Percentiles rank a stretch among this genome's conserved stretches.
These are phyloP conservation scores for Naganishia albida DNA, from an alignment of 1,284 basidiomycete species.

Conservation along the genomic window DNA sequence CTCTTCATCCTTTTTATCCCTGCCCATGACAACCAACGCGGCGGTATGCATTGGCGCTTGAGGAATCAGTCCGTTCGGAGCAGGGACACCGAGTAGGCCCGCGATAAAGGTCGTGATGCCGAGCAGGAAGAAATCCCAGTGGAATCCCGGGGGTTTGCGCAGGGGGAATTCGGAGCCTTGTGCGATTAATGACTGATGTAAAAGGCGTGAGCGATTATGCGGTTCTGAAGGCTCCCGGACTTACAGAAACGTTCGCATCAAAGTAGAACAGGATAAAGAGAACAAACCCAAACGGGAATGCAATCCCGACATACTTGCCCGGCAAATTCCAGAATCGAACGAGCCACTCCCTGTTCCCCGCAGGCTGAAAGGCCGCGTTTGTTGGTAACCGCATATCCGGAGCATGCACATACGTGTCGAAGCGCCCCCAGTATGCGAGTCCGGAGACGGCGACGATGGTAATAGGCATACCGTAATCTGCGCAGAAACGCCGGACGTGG, in stretches of 20 bases:
- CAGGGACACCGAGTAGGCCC: conserved; percentile 84
- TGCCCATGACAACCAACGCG: conserved; percentile 75
- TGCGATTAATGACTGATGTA: conserved; percentile 76
- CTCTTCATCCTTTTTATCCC: conserved; percentile 55
- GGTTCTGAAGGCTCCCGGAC: conserved; percentile 41
- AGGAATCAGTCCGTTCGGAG: conserved; percentile 89
- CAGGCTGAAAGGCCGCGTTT: conserved; percentile 69
- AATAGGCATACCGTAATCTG: conserved; percentile 87
- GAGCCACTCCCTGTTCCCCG: conserved; percentile 75
- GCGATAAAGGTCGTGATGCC: conserved; percentile 91
- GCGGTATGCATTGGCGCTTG: conserved; percentile 94
- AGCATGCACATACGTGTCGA: conserved; percentile 60
- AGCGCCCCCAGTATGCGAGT: conserved; percentile 81
- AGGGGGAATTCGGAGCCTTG: conserved; percentile 89
- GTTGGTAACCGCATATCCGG: conserved; percentile 70
- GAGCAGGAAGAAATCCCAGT: conserved; percentile 76
- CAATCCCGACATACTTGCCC: conserved; percentile 81
- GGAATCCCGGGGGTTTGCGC: conserved; percentile 88
- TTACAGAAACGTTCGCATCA: conserved; percentile 54
- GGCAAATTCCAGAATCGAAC: conserved; percentile 89
- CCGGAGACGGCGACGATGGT: conserved; percentile 71
- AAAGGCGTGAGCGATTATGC: no score
- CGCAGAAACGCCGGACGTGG: conserved; percentile 70
- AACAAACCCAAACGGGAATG: conserved; percentile 58
- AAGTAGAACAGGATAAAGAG: conserved; percentile 58